Base-by-base conservation (phyloP, 805 yeast species). In the Ogataea ganodermae region DNA sequence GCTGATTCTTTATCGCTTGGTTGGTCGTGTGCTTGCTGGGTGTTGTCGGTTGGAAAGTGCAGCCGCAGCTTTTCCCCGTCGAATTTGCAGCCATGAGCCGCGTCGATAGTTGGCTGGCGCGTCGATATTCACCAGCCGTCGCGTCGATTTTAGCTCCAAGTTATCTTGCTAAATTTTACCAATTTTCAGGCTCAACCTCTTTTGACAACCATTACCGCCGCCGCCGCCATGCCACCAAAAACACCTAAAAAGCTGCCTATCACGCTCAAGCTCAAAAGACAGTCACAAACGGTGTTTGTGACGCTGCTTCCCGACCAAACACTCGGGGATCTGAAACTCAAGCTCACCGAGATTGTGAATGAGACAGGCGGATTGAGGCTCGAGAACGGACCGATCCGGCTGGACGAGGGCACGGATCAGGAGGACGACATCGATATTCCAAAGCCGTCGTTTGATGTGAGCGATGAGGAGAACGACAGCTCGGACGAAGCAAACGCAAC, bases 311-410 rank as follows among this genome's bases (percentile, higher is more conserved):
- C 53, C 1, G 54, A 56, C 18, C 58, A 61, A 2, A 61, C 63
- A 3, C 47, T 62, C 9, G 38, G 44, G 1, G 63, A 57, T 2
- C 45, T 72, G 17, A 67, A 68, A 43, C 45, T 50, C 3, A 45
- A 59, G 16, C 63, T 81, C 20, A 61, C 63, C 1, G 55, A 59
- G 5, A 70, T 74, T 21, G 70, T 81, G 21, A 71, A 73, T 46
- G 51, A 63, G 2, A 68, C 79, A 0, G 85, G 85, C 1, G 85
- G 85, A 0, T 57, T 76, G 30, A 53, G 46, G n/a, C 45, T 57
- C 3, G 55, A 62, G 27, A 60, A 57, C 33, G 45, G 44, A 3
- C 59, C 73, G 1, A 60, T 53, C 3, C 62, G 64, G 4, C 57
- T 61, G 18, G 67, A 59, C 8, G 67, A 51, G 4, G 60, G n/a